These are phyloP conservation scores for Tolypocladium pustulatum DNA, from an alignment of 2,329 filamentous ascomycete genomes.

Conservation along the genomic window DNA sequence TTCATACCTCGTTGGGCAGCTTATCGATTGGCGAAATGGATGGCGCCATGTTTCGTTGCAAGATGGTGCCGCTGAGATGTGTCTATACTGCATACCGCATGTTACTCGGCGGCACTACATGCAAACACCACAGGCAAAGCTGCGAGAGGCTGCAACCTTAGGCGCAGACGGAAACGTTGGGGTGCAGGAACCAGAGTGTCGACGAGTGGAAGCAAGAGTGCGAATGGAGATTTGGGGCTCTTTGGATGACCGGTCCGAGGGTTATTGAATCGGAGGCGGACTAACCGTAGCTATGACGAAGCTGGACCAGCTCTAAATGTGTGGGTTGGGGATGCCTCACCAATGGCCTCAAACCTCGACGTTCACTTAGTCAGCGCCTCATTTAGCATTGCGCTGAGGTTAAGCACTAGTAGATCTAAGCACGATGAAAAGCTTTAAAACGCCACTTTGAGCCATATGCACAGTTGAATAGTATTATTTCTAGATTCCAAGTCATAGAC, in stretches of 20 bases:
- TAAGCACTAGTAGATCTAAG: too few species aligned
- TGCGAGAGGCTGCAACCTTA: neutral
- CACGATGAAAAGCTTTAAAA: too few species aligned
- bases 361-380: neutral
- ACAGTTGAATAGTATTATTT: too few species aligned
- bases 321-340: neutral
- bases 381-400: too few species aligned
- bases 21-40: neutral
- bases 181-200: neutral
- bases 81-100: neutral
- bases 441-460: too few species aligned
- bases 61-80: neutral
- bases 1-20: constrained; percentile 2
- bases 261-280: neutral
- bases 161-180: neutral
- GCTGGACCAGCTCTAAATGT: neutral
- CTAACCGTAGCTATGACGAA: neutral
- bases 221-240: neutral
- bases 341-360: neutral
- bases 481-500: too few species aligned
- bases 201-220: neutral
- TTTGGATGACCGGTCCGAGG: neutral
- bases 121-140: neutral
- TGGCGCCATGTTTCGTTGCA: neutral
- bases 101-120: neutral